phyloP scores from a whole-genome alignment of 768 basidiomycete genomes.

The Arthromyces matolae region DNA sequence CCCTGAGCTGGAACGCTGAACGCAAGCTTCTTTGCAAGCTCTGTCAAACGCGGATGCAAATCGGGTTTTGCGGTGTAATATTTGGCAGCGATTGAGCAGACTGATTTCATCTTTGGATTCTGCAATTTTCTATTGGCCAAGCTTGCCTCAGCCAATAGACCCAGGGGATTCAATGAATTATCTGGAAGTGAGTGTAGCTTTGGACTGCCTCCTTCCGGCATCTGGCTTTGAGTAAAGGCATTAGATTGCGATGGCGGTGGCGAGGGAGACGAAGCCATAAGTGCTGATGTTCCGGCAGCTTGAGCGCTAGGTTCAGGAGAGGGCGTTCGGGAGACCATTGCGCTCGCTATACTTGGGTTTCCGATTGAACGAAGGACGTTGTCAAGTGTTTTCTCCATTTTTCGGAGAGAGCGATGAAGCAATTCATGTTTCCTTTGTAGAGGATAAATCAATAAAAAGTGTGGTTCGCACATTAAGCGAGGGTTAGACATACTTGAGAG shows the following conservation, averaged over 20 bases:
- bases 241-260: constrained; percentile 37
- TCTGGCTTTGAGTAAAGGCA: constrained; percentile 27
- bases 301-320: constrained; percentile 68
- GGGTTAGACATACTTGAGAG: constrained; percentile 58
- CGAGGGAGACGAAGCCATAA: constrained; percentile 50
- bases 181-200: constrained; percentile 90
- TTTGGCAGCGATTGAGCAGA: constrained; percentile 92
- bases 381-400: constrained; percentile 92
- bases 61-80: constrained; percentile 83
- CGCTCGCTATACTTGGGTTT: constrained; percentile 73
- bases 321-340: constrained; percentile 79
- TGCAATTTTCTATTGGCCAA: constrained; percentile 68
- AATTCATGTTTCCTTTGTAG: constrained; percentile 76
- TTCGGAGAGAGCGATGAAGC: constrained; percentile 74
- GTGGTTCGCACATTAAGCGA: constrained; percentile 5
- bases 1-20: constrained; percentile 83
- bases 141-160: constrained; percentile 87
- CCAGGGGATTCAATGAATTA: constrained; percentile 88
- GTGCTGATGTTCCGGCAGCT: constrained; percentile 50
- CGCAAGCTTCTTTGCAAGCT: constrained; percentile 82
- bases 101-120: constrained; percentile 47
- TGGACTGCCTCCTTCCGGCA: constrained; percentile 51
- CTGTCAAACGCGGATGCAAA: constrained; percentile 72
- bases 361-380: constrained; percentile 87
- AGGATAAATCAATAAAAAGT: constrained; percentile 23